Evolutionary conservation across 768 basidiomycete species (phyloP).

Genomic region (Crepidotus variabilis): DNA sequence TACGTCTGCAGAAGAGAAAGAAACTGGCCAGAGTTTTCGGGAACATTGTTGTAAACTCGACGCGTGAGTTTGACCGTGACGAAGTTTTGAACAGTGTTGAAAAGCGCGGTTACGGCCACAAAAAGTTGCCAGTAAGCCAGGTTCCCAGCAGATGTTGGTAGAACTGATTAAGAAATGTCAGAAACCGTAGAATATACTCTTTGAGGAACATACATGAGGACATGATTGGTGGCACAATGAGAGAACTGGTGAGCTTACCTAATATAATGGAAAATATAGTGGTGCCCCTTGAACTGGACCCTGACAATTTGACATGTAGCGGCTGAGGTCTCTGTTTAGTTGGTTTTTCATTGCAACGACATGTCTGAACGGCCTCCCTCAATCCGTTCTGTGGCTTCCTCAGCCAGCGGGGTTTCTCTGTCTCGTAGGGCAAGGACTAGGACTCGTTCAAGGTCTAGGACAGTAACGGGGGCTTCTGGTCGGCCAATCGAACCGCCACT

Average conservation of each 20-base stretch:
- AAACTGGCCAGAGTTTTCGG: slow-evolving; percentile 32
- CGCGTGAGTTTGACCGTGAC: slow-evolving; percentile 73
- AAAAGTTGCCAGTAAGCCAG: slow-evolving; percentile 89
- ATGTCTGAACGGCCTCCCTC: slow-evolving; percentile 32
- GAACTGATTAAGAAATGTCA: slow-evolving; percentile 32
- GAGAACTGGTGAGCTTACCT: slow-evolving; percentile 9
- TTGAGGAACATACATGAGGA: slow-evolving; percentile 16
- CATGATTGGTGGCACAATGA: slow-evolving; percentile 19
- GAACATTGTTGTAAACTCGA: slow-evolving; percentile 62
- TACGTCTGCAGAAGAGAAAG: background rate
- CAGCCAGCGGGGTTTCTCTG: slow-evolving; percentile 46
- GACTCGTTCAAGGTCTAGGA: slow-evolving; percentile 51
- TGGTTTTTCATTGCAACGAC: slow-evolving; percentile 14
- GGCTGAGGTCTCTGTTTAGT: slow-evolving; percentile 19
- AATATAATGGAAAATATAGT: slow-evolving; percentile 3
- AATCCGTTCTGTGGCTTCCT: slow-evolving; percentile 44
- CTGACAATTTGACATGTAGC: slow-evolving; percentile 15
- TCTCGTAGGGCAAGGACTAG: slow-evolving; percentile 50
- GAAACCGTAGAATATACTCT: background rate
- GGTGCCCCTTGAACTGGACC: slow-evolving; percentile 1
- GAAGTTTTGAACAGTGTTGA: slow-evolving; percentile 87
- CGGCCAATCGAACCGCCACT: slow-evolving; percentile 20
- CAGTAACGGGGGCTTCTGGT: slow-evolving; percentile 34
- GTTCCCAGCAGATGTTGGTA: slow-evolving; percentile 64
- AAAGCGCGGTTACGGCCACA: slow-evolving; percentile 70